Conservation (phyloP, 2,329 filamentous ascomycete genomes). For the Diaporthe longicolla region DNA sequence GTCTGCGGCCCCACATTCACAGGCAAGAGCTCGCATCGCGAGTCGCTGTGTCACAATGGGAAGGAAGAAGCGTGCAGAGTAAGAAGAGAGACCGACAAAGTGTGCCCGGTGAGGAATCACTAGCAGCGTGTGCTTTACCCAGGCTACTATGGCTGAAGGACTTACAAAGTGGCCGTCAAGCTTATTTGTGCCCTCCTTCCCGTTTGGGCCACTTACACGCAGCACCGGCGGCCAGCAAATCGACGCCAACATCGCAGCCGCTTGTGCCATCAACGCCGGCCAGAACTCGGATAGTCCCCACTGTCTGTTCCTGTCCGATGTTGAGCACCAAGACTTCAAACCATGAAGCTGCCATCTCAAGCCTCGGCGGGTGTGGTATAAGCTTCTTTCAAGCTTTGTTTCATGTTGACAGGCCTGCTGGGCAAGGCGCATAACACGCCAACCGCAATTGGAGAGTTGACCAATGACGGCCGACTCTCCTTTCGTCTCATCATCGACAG, state of each 20-base stretch:
- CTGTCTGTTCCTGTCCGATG: slow-evolving; percentile 9
- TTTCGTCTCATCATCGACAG: slow-evolving; percentile 30
- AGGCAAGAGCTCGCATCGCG: slow-evolving; percentile 4
- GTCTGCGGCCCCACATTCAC: slow-evolving; percentile 31
- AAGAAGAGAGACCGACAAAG: not conserved
- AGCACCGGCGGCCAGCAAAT: not conserved
- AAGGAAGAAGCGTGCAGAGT: not conserved
- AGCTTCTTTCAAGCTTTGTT: slow-evolving; percentile 43
- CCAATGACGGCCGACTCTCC: slow-evolving; percentile 13
- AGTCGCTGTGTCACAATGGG: not conserved
- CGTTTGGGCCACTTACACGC: slow-evolving; percentile 15
- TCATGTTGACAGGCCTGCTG: slow-evolving; percentile 43
- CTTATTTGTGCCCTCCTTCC: not conserved
- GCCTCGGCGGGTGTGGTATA: slow-evolving; percentile 7
- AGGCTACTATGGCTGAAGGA: not conserved
- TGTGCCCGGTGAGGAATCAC: not conserved
- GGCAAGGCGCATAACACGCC: slow-evolving; percentile 11
- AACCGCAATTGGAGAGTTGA: not conserved
- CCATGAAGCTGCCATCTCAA: slow-evolving; percentile 20
- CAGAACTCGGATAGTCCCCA: not conserved
- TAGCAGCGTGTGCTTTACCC: not conserved
- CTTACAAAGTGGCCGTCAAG: not conserved
- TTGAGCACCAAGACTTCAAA: slow-evolving; percentile 2
- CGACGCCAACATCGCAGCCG: not conserved
- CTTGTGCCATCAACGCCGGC: not conserved